Percentiles rank a stretch among this genome's conserved stretches.
These are phyloP conservation scores for Iris macrosiphon DNA, from an alignment of 106 monocot species.

Conservation along the genomic window DNA sequence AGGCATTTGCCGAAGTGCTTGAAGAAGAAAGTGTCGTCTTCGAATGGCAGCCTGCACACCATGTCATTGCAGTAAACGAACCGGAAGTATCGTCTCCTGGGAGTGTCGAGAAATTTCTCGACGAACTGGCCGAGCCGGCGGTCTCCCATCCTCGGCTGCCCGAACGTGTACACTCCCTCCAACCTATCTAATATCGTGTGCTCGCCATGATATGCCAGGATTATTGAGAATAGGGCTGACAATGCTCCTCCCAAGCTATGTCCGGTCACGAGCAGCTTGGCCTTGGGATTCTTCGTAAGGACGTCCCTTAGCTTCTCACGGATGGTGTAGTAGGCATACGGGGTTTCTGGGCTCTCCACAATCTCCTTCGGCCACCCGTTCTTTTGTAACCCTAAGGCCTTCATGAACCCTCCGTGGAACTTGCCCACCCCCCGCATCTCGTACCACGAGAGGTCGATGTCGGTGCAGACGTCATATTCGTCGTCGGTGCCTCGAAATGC, in stretches of 20 bases:
- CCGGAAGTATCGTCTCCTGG: slow-evolving; percentile 35
- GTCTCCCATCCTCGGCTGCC: slow-evolving; percentile 87
- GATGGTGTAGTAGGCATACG: slow-evolving; percentile 58
- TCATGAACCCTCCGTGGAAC: slow-evolving; percentile 88
- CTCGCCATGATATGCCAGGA: slow-evolving; percentile 54
- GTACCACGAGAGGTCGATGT: slow-evolving; percentile 86
- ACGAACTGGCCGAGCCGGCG: slow-evolving; percentile 34
- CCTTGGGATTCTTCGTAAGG: slow-evolving; percentile 23
- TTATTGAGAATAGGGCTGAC: slow-evolving; percentile 54
- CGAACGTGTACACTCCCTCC: slow-evolving; percentile 69
- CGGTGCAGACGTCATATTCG: slow-evolving; percentile 54
- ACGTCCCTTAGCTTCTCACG: slow-evolving; percentile 33
- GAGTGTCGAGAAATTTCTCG: slow-evolving; percentile 4
- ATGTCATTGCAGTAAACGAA: slow-evolving; percentile 78
- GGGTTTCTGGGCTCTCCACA: neutral
- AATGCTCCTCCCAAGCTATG: slow-evolving; percentile 92
- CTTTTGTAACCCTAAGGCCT: slow-evolving; percentile 62
- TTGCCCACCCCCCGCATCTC: slow-evolving; percentile 52
- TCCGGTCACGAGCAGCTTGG: slow-evolving; percentile 57
- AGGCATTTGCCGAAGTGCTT: slow-evolving; percentile 70
- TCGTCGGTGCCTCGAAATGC: slow-evolving; percentile 74
- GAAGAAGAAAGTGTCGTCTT: slow-evolving; percentile 55
- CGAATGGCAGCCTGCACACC: slow-evolving; percentile 75
- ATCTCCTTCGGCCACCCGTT: slow-evolving; percentile 37
- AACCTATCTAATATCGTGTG: slow-evolving; percentile 36